These are phyloP conservation scores for Globisporangium recalcitrans DNA, from an alignment of 352 stramenopile species.

Conservation along the genomic window DNA sequence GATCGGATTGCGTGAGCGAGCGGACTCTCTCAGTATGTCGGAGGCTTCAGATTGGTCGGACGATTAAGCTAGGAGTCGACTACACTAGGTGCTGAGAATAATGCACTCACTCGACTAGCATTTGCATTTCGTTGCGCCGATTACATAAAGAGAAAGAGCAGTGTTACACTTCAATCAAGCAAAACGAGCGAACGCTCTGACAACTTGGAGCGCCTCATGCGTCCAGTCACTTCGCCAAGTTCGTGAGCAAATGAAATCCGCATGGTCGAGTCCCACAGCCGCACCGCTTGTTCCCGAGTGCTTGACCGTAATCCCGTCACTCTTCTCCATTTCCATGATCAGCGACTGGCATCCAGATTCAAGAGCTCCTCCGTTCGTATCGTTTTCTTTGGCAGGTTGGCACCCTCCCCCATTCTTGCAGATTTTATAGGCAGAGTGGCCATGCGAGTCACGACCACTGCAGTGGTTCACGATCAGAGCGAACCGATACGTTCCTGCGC, in stretches of 20 bases:
- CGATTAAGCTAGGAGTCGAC: conserved; percentile 26
- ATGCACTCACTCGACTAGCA: not conserved
- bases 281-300: not conserved
- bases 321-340: not conserved
- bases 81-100: not conserved
- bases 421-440: not conserved
- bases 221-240: not conserved
- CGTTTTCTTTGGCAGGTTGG: not conserved
- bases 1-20: conserved; percentile 63
- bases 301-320: not conserved
- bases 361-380: not conserved
- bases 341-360: not conserved
- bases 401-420: not conserved
- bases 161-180: not conserved
- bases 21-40: conserved; percentile 77
- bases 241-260: not conserved
- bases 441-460: too few species aligned
- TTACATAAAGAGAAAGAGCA: not conserved
- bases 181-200: not conserved
- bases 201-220: not conserved
- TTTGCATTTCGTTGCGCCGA: not conserved
- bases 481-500: not conserved
- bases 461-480: not conserved
- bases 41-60: conserved; percentile 87
- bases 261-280: not conserved